These are phyloP conservation scores for Articulospora tetracladia DNA, from an alignment of 495 filamentous ascomycete genomes.

Conservation along the genomic window DNA sequence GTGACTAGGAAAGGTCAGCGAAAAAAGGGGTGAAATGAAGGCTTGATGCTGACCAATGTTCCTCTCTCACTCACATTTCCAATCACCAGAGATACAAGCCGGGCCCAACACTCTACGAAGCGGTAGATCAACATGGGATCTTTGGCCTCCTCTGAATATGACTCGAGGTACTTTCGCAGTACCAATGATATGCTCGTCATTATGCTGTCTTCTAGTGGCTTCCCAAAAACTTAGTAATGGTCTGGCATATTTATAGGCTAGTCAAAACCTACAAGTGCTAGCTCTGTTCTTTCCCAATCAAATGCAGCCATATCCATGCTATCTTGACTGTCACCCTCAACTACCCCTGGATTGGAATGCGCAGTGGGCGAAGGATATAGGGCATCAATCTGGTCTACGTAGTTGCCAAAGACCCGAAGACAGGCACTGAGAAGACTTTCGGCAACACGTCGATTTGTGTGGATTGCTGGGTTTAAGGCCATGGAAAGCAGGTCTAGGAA, in stretches of 20 bases:
- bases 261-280: neutral
- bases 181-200: neutral
- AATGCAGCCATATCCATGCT: slow-evolving; percentile 7
- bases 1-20: neutral
- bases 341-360: neutral
- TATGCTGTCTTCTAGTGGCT: neutral
- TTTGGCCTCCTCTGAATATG: neutral
- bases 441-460: neutral
- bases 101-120: slow-evolving; percentile 1
- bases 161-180: neutral
- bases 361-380: neutral
- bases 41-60: neutral
- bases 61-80: neutral
- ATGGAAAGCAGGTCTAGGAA: neutral
- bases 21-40: neutral
- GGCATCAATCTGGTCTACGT: slow-evolving; percentile 6
- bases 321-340: slow-evolving; percentile 13
- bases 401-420: neutral
- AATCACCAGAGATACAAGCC: neutral
- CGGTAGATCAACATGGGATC: neutral
- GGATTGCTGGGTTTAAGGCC: neutral
- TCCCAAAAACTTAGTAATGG: slow-evolving; percentile 1
- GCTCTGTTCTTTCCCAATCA: neutral
- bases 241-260: neutral
- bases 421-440: slow-evolving; percentile 1